Conservation (phyloP, 768 basidiomycete genomes). For the Neoboletus magnificus region DNA sequence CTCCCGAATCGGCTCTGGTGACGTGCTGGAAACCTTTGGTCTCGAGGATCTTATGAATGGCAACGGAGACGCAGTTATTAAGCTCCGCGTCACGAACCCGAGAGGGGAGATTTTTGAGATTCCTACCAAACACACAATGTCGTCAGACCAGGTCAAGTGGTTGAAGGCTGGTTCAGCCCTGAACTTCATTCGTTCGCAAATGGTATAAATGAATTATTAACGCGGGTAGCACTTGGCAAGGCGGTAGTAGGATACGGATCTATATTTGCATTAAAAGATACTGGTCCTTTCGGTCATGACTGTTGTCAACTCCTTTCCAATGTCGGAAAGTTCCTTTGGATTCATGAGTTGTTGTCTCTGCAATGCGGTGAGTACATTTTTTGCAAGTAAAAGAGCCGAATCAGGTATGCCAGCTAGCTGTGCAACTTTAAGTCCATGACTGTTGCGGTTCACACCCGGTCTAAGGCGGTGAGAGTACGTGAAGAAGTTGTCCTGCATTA, state of each 20-base stretch:
- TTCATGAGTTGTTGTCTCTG: slow-evolving; percentile 24
- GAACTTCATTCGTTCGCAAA: slow-evolving; percentile 76
- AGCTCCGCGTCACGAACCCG: slow-evolving; percentile 63
- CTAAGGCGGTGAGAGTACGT: slow-evolving; percentile 78
- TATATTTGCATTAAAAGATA: background rate
- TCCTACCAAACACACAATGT: slow-evolving; percentile 84
- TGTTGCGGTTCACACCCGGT: slow-evolving; percentile 85
- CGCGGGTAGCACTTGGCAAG: background rate
- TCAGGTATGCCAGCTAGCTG: slow-evolving; percentile 80
- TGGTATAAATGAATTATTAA: slow-evolving; percentile 22
- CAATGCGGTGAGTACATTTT: slow-evolving; percentile 46
- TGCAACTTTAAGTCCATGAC: slow-evolving; percentile 90
- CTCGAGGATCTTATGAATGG: slow-evolving; percentile 60
- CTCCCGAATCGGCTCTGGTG: slow-evolving; percentile 74
- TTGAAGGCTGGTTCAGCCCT: slow-evolving; percentile 83
- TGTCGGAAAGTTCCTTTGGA: slow-evolving; percentile 28
- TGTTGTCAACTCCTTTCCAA: slow-evolving; percentile 30
- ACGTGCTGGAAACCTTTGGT: slow-evolving; percentile 81
- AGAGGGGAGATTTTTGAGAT: slow-evolving; percentile 65
- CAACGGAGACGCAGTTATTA: slow-evolving; percentile 40
- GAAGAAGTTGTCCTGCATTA: slow-evolving; percentile 65
- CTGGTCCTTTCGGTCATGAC: background rate
- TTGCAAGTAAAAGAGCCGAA: slow-evolving; percentile 57
- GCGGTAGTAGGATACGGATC: background rate
- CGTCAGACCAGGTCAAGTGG: slow-evolving; percentile 88